Conservation (phyloP, 129 eudicot genomes). For the Chrysanthemum seticuspe region DNA sequence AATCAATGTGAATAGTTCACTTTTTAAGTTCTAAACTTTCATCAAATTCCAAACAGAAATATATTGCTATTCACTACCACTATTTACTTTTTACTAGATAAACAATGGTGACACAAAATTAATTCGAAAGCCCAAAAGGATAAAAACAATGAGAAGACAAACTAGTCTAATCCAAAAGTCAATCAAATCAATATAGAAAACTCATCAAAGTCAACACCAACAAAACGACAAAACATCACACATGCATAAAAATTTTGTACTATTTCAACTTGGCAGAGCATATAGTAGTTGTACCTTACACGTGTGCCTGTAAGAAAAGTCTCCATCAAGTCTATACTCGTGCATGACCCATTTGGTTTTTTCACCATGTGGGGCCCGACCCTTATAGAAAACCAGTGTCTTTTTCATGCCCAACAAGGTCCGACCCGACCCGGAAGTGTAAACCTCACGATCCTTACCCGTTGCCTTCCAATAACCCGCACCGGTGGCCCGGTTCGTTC, state of each 20-base stretch:
- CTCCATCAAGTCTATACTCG: slow-evolving; percentile 79
- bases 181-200: slow-evolving; percentile 21
- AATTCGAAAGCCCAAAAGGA: not conserved
- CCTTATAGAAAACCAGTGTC: slow-evolving; percentile 61
- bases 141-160: slow-evolving; percentile 28
- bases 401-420: slow-evolving; percentile 66
- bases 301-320: slow-evolving; percentile 64
- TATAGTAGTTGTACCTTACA: slow-evolving; percentile 46
- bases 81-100: not conserved
- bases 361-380: slow-evolving; percentile 73
- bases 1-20: no score
- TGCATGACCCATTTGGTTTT: slow-evolving; percentile 84
- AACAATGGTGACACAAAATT: not conserved
- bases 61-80: no score
- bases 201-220: slow-evolving; percentile 33
- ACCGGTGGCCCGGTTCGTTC: slow-evolving; percentile 65
- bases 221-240: slow-evolving; percentile 30
- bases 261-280: slow-evolving; percentile 23
- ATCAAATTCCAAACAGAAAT: no score
- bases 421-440: slow-evolving; percentile 42
- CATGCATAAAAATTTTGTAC: slow-evolving; percentile 16
- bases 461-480: slow-evolving; percentile 72
- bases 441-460: slow-evolving; percentile 66
- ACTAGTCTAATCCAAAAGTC: slow-evolving; percentile 37
- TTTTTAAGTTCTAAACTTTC: no score